Evolutionary conservation across 345 rosid genomes (phyloP), one percentile per base, ranked within the genome.

Genomic region (Salix brachista): DNA sequence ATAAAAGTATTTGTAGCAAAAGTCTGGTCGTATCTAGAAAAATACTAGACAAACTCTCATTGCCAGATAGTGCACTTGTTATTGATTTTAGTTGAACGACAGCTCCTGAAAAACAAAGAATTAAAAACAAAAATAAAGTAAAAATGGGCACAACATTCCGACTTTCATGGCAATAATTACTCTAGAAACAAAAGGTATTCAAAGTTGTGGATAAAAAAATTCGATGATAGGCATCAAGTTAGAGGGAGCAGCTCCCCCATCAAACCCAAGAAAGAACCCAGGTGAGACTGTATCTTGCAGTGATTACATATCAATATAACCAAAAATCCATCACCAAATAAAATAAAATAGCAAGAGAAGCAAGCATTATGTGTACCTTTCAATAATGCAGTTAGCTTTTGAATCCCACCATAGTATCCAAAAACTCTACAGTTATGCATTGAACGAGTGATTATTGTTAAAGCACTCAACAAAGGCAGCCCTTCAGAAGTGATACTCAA

Each of bases 391-490:
- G 90, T 89, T 64, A 91, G 87, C 83, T 86, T 91, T 76, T 87
- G 92, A 78, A 89, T 80, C 60, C 95, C 95, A 69, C 92, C 91
- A 78, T 85, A 86, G 69, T 82, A 87, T 68, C 88, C 91, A 85
- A 91, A 85, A 74, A 87, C 89, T 81, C 84, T 83, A 85, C 95
- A 88, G 82, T 91, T 91, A 85, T 89, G 91, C 82, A 89, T 77
- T n/a, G 95, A 91, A 64, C 91, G 88, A 32, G 80, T 84, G 26
- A 86, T 75, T 78, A 91, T 70, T 72, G 83, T 80, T 76, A 91
- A 77, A 58, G 95, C 91, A 75, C 87, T 91, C 89, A 91, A 78
- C 75, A 85, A 83, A 36, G 83, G 81, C 36, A 89, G 77, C 46
- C 88, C 91, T 81, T 91, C 92, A 42, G 89, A 85, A 46, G 78